These are phyloP conservation scores for Fusarium fujikuroi DNA, from an alignment of 2,329 filamentous ascomycete species.

Conservation along the genomic window DNA sequence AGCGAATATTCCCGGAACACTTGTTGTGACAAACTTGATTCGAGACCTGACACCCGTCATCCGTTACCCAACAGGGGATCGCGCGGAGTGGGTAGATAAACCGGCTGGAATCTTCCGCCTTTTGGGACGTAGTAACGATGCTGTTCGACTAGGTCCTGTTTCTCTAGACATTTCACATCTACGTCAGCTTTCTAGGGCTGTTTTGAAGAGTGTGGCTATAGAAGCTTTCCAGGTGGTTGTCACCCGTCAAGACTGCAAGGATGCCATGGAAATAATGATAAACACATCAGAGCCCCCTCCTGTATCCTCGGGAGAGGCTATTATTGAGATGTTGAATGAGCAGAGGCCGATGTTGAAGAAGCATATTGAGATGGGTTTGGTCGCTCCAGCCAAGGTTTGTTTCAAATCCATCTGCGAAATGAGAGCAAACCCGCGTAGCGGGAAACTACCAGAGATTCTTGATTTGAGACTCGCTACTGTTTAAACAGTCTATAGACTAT, in stretches of 20 bases:
- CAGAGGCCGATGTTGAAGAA: slow-evolving; percentile 3
- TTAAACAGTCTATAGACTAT: background rate
- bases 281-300: background rate
- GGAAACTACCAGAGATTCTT: slow-evolving; percentile 1
- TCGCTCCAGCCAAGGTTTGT: background rate
- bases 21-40: background rate
- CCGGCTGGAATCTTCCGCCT: background rate
- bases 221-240: background rate
- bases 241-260: background rate
- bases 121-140: background rate
- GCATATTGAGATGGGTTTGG: background rate
- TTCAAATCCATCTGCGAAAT: slow-evolving; percentile 8
- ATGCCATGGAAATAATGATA: background rate
- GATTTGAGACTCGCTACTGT: background rate
- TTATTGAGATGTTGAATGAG: background rate
- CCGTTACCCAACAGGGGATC: background rate
- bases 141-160: background rate
- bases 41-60: background rate
- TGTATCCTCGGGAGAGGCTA: background rate
- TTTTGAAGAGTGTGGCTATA: background rate
- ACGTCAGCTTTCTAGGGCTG: background rate
- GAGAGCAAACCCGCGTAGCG: background rate
- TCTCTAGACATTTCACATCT: slow-evolving; percentile 7
- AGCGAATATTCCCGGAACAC: background rate
- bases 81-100: background rate